phyloP scores from a whole-genome alignment of 2,329 filamentous ascomycete genomes.

The Fonsecaea pugnacius region DNA sequence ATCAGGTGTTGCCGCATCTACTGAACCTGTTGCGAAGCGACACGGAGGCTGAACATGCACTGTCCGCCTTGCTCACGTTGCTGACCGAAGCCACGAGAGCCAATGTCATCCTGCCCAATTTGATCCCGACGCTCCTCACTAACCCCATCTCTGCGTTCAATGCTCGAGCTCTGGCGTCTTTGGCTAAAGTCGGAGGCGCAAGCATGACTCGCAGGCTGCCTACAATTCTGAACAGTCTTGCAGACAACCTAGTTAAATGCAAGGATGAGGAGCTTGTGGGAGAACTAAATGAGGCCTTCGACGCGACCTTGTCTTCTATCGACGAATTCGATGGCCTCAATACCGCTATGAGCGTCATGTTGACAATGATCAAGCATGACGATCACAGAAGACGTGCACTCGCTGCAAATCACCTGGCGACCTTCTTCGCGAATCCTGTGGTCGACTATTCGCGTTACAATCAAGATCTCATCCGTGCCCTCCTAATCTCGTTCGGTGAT shows the following conservation, averaged over 20 bases:
- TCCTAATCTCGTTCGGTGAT: constrained; percentile 93
- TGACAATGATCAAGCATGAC: constrained; percentile 86
- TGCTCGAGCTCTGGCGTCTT: constrained; percentile 86
- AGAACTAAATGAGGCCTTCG: constrained; percentile 80
- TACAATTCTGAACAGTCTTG: constrained; percentile 86
- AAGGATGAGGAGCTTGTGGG: constrained; percentile 73
- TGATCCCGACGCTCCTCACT: constrained; percentile 88
- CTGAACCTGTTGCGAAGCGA: constrained; percentile 87
- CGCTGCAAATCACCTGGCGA: constrained; percentile 78
- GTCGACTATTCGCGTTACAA: constrained; percentile 96
- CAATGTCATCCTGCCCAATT: constrained; percentile 94
- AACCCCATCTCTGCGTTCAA: constrained; percentile 94
- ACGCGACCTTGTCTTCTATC: constrained; percentile 86
- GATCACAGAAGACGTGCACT: constrained; percentile 82
- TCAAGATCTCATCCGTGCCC: constrained; percentile 86
- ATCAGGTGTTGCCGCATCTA: constrained; percentile 91
- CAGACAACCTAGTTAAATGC: constrained; percentile 82
- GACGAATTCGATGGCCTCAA: constrained; percentile 97
- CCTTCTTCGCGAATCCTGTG: constrained; percentile 79
- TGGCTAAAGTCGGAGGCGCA: constrained; percentile 86
- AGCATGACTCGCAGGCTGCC: constrained; percentile 90
- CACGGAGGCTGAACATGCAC: constrained; percentile 84
- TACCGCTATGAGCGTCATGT: constrained; percentile 90
- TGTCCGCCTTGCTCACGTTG: constrained; percentile 88
- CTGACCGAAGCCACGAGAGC: constrained; percentile 91